Percentiles rank a stretch among this genome's conserved stretches.
Conservation (phyloP, 1,284 basidiomycete genomes). For the Sanghuangporus weigelae region DNA sequence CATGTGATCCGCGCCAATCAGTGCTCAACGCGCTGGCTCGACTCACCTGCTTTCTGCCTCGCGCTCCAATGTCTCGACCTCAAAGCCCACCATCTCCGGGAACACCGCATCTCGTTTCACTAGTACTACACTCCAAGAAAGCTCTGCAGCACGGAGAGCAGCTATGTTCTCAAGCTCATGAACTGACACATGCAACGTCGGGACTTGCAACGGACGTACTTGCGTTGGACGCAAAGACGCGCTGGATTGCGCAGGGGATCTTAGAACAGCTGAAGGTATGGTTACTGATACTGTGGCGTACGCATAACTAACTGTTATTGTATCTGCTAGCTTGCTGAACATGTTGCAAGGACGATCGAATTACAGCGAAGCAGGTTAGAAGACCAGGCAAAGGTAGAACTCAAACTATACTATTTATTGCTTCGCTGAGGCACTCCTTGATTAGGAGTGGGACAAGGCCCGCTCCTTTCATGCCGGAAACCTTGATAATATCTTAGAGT, state of each 20-base stretch:
- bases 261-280: slow-evolving; percentile 67
- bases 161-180: slow-evolving; percentile 60
- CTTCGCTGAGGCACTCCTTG: background rate
- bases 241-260: slow-evolving; percentile 68
- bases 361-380: slow-evolving; percentile 56
- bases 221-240: slow-evolving; percentile 69
- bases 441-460: slow-evolving; percentile 64
- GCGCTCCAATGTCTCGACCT: slow-evolving; percentile 8
- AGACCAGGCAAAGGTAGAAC: slow-evolving; percentile 54
- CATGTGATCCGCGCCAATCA: background rate
- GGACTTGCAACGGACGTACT: slow-evolving; percentile 62
- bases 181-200: slow-evolving; percentile 54
- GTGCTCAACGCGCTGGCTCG: no score
- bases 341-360: slow-evolving; percentile 67
- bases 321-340: slow-evolving; percentile 52
- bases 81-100: slow-evolving; percentile 9
- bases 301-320: background rate
- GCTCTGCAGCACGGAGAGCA: slow-evolving; percentile 71
- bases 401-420: background rate
- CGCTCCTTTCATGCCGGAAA: slow-evolving; percentile 52
- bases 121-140: slow-evolving; percentile 74
- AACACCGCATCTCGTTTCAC: slow-evolving; percentile 51
- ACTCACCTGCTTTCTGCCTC: background rate
- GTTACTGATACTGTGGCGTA: background rate
- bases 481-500: slow-evolving; percentile 65